phyloP scores from a whole-genome alignment of 805 yeast genomes.

The Lipomyces lipofer region DNA sequence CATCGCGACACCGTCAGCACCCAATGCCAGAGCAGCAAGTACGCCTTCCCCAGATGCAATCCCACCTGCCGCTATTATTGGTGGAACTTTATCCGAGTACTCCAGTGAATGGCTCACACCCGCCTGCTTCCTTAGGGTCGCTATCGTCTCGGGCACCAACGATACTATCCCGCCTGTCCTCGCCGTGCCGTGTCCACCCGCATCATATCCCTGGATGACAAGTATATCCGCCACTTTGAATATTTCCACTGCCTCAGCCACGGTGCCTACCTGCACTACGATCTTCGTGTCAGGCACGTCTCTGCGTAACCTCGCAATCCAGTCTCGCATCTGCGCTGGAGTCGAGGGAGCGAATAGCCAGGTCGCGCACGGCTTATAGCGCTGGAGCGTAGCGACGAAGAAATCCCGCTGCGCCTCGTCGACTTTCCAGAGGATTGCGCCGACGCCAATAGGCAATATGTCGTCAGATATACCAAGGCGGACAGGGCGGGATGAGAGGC shows the following conservation, averaged over 20 bases:
- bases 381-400: constrained; percentile 1
- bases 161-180: constrained; percentile 39
- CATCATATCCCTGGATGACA: constrained; percentile 59
- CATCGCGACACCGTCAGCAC: constrained; percentile 57
- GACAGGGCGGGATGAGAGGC: not conserved
- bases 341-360: constrained; percentile 23
- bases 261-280: constrained; percentile 18
- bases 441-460: constrained; percentile 11
- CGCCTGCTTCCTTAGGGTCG: constrained; percentile 6
- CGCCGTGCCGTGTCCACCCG: constrained; percentile 66
- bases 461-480: not conserved
- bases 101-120: not conserved
- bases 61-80: constrained; percentile 56
- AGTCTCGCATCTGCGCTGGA: not conserved
- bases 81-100: constrained; percentile 13
- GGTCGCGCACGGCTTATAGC: constrained; percentile 4
- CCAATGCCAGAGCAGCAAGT: constrained; percentile 41
- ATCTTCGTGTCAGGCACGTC: not conserved
- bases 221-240: constrained; percentile 49
- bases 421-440: constrained; percentile 16
- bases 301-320: constrained; percentile 10
- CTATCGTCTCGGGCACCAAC: constrained; percentile 33
- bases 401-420: constrained; percentile 1
- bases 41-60: constrained; percentile 43
- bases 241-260: constrained; percentile 13